Evolutionary conservation across 345 rosid species (phyloP), one percentile per base, ranked within the genome.

Genomic region (Citrus cavaleriei): DNA sequence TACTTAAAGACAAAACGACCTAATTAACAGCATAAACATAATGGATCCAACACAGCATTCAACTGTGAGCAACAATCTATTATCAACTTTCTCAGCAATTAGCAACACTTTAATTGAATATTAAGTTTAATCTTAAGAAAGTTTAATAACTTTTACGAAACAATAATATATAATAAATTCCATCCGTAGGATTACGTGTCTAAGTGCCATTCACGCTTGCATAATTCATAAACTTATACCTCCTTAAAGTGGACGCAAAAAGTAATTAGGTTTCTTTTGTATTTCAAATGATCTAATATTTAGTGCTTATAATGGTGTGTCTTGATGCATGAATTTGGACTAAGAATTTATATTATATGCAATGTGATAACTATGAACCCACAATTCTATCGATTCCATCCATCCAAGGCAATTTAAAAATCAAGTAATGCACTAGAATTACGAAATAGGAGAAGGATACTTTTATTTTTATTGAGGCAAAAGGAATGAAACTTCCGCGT

Each of bases 361-460:
- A 49, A 46, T 71, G 58, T 71, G 82, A 79, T 79, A 72, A 37
- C 74, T 14, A 79, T 59, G 54, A 72, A 59, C 80, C 80, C 85
- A 83, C 82, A 68, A 57, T 10, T 66, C 38, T 22, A 55, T 27
- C 27, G 10, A 57, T 70, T 58, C n/a, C 19, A 42, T 16, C 35
- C 62, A 30, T 32, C 21, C 57, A 60, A 46, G 70, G 80, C 64
- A 68, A 81, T 64, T 66, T 65, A 55, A 72, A 64, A 77, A 46
- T 28, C 57, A 24, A 14, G n/a, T 61, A 34, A 37, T 73, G 32
- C 68, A 22, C 46, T 46, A 32, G 69, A 60, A 10, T 46, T n/a
- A 35, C 38, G 21, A 58, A 54, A 28, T 62, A 22, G 8, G 5
- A 24, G 28, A 49, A 46, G 65, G n/a, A 28, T 62, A 27, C 5